Base-by-base conservation (phyloP, 2,329 filamentous ascomycete species). In the Chalaropsis ovoidea region DNA sequence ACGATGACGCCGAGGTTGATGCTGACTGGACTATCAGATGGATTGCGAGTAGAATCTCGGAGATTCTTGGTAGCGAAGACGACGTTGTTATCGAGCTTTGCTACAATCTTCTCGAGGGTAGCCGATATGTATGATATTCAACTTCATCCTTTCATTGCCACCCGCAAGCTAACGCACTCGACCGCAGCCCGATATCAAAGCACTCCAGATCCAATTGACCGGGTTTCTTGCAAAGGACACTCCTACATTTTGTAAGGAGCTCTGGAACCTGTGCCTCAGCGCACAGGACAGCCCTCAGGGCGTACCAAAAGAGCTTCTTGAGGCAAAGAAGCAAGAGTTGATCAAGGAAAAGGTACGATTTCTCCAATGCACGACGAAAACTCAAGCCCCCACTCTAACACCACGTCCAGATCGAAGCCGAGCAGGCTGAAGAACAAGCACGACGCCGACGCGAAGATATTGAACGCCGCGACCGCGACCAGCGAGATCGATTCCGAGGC, bases 161-260 rank as follows among this genome's bases (percentile, higher is more conserved):
- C 35, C 24, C 19, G 47, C 19, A 54, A 43, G 24, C 63, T 68
- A 60, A 64, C 56, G 15, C 52, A 61, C 17, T 58, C n/a, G 8
- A 58, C 10, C 31, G 62, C 71, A 97, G 92, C 94, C 93, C 69
- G 90, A 97, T 74, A 94, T 97, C 76, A 99, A 97, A 77, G 85
- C 88, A 58, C 82, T 97, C 65, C 94, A 99, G 74, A 96, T 96
- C 70, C 88, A 95, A 72, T 86, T 99, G 69, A 94, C 90, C 1
- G 94, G 93, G 1, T 99, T 99, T 72, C 83, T 99, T 70, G 92
- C 96, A 72, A 93, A 95, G 74, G 90, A 97, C 70, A 94, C 91
- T 0, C 80, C 90, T 1, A 77, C 81, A 0, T 99, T 99, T 73
- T 96, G 93, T 75, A 93, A 95, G 73, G 90, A 96, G 69, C 77